These are phyloP conservation scores for Fusarium cyanostomum DNA, from an alignment of 2,329 filamentous ascomycete species.

Conservation along the genomic window DNA sequence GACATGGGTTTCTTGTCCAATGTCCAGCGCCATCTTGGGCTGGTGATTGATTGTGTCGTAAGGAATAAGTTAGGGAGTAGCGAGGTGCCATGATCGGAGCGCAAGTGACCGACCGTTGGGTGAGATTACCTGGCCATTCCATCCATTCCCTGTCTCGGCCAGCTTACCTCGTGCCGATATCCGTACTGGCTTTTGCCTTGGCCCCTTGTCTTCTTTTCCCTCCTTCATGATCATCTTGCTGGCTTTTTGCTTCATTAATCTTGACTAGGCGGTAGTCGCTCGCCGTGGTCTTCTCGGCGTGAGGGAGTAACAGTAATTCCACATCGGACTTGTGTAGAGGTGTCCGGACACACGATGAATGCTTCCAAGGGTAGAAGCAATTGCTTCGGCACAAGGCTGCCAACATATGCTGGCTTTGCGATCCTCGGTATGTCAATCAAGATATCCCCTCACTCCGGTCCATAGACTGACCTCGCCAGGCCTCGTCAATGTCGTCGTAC, in stretches of 20 bases:
- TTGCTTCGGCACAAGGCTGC: conserved; percentile 22
- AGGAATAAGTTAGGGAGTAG: not conserved
- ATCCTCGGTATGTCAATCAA: conserved; percentile 34
- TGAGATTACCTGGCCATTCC: too few species aligned
- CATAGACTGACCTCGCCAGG: conserved; percentile 37
- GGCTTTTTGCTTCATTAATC: too few species aligned
- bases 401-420: conserved; percentile 41
- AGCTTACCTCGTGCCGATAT: too few species aligned
- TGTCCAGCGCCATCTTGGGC: not conserved
- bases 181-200: too few species aligned
- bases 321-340: too few species aligned
- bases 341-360: not conserved
- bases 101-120: too few species aligned
- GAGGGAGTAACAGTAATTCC: too few species aligned
- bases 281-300: too few species aligned
- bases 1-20: not conserved
- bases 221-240: too few species aligned
- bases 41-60: conserved; percentile 20
- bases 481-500: conserved; percentile 44
- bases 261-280: too few species aligned
- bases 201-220: too few species aligned
- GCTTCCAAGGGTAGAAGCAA: not conserved
- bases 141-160: too few species aligned
- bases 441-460: not conserved
- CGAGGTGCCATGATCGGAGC: not conserved